These are phyloP conservation scores for Trichosporon sp. DNA, from an alignment of 1,284 basidiomycete species.

Conservation along the genomic window DNA sequence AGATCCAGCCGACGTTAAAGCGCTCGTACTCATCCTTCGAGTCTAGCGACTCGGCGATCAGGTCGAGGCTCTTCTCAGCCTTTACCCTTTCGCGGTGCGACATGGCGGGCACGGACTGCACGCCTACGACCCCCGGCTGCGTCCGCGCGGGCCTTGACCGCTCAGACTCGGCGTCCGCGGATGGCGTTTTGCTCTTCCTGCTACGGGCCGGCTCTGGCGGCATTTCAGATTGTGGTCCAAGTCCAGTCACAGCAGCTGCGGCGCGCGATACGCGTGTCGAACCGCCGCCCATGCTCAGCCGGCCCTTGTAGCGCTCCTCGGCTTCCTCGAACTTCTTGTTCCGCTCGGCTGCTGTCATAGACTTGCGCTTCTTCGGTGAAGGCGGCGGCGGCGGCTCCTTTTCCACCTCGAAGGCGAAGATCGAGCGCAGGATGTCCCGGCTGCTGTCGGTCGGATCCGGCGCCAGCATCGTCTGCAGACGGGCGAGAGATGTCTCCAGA, in stretches of 20 bases:
- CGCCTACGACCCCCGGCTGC: slow-evolving; percentile 39
- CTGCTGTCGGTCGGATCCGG: slow-evolving; percentile 35
- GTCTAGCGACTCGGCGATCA: slow-evolving; percentile 63
- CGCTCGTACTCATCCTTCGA: slow-evolving; percentile 67
- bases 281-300: slow-evolving; percentile 6
- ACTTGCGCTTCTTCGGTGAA: slow-evolving; percentile 45
- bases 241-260: neutral
- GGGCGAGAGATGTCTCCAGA: slow-evolving; percentile 61
- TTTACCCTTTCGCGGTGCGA: slow-evolving; percentile 48
- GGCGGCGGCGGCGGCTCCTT: slow-evolving; percentile 52
- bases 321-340: slow-evolving; percentile 20
- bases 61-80: slow-evolving; percentile 32
- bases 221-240: no score
- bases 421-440: slow-evolving; percentile 57
- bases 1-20: slow-evolving; percentile 85
- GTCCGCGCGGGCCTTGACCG: slow-evolving; percentile 9
- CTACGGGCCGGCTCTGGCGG: neutral
- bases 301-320: slow-evolving; percentile 18
- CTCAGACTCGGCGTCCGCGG: neutral
- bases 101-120: slow-evolving; percentile 28
- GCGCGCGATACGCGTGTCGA: neutral
- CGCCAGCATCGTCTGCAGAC: slow-evolving; percentile 23
- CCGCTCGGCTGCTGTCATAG: slow-evolving; percentile 22
- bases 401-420: slow-evolving; percentile 64
- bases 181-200: neutral